Conservation (phyloP, 1,284 basidiomycete genomes). For the Tremellales sp. region DNA sequence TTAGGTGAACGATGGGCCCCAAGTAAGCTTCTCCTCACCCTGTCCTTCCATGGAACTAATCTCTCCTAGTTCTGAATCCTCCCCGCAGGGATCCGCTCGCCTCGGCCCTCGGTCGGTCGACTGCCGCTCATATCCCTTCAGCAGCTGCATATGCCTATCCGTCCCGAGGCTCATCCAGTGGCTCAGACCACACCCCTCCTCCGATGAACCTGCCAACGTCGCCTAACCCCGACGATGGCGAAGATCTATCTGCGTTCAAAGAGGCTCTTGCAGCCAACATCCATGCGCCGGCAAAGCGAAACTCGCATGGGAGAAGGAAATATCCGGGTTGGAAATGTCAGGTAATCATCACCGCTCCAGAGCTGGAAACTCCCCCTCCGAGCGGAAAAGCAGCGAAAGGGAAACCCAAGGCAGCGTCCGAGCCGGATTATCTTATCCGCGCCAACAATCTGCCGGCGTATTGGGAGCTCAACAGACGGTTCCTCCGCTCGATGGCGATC, state of each 20-base stretch:
- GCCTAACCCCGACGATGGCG: conserved; percentile 1
- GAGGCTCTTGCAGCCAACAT: conserved; percentile 6
- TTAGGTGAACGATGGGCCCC: conserved; percentile 37
- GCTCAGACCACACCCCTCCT: conserved; percentile 19
- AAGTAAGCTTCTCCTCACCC: conserved; percentile 26
- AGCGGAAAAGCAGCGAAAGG: conserved; percentile 19
- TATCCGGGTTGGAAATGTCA: conserved; percentile 36
- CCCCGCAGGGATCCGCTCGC: conserved; percentile 43
- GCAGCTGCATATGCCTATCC: conserved; percentile 6
- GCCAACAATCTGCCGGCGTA: conserved; percentile 79
- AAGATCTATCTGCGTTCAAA: conserved; percentile 8
- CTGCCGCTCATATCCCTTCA: conserved; percentile 27
- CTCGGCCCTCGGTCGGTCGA: conserved; percentile 44
- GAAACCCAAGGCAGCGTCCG: conserved; percentile 46
- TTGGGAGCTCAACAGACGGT: conserved; percentile 69
- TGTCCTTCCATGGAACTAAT: conserved; percentile 1
- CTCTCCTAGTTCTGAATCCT: conserved; percentile 39
- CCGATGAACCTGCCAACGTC: conserved; percentile 7
- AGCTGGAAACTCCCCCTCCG: conserved; percentile 1
- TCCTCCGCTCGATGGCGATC: conserved; percentile 24
- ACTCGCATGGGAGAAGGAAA: too few relatives aligned
- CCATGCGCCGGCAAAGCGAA: conserved; percentile 1
- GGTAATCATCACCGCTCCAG: conserved; percentile 26
- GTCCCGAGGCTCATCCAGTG: conserved; percentile 14
- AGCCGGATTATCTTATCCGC: conserved; percentile 60